Evolutionary conservation across 225 moss, liverwort and hornwort genomes (phyloP).

Genomic region (Pseudisothecium myosuroides): DNA sequence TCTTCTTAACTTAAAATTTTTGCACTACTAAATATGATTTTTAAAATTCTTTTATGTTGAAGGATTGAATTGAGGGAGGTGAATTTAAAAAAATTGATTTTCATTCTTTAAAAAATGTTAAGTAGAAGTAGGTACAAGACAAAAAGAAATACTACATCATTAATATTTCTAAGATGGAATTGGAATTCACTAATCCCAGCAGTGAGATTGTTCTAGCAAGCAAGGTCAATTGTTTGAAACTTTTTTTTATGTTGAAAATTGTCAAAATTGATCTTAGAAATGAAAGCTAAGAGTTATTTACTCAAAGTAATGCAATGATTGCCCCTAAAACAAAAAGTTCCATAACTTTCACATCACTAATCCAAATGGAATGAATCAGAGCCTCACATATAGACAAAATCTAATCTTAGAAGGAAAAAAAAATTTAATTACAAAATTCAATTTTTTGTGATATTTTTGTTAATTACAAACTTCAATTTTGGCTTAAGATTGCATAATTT

Average conservation of each 20-base stretch:
- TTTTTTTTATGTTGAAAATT: too few species aligned
- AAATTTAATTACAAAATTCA: background rate
- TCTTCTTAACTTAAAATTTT: background rate
- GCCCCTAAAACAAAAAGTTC: background rate
- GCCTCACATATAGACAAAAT: background rate
- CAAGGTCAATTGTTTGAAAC: too few species aligned
- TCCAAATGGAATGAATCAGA: background rate
- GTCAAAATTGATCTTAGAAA: rapidly evolving
- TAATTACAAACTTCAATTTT: background rate
- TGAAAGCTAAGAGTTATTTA: background rate
- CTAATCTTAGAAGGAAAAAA: background rate
- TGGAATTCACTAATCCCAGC: rapidly evolving
- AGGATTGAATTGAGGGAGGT: rapidly evolving
- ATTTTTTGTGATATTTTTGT: rapidly evolving
- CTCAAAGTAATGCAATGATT: rapidly evolving
- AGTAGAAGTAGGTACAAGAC: rapidly evolving
- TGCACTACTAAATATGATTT: rapidly evolving
- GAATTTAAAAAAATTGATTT: background rate
- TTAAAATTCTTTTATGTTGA: background rate
- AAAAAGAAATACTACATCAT: rapidly evolving
- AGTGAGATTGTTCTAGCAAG: background rate
- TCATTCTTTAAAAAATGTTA: background rate
- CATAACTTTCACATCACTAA: background rate
- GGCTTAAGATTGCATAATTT: background rate
- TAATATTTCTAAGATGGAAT: background rate